A percentile compares a stretch with the other conserved stretches of the same genome.
These are phyloP conservation scores for Suhomyces chickasaworum DNA, from an alignment of 1,139 yeast species.

Conservation along the genomic window DNA sequence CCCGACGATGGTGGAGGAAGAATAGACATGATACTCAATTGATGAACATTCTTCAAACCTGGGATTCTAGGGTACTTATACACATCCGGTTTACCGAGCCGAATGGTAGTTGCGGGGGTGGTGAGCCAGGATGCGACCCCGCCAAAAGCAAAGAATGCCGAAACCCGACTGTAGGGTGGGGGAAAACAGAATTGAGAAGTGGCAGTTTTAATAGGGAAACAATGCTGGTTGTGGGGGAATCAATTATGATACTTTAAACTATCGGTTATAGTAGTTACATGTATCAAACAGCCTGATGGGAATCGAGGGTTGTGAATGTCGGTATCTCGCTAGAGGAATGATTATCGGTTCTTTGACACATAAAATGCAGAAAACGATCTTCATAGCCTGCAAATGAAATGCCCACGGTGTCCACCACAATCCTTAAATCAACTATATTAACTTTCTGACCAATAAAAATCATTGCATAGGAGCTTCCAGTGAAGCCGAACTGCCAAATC, in stretches of 20 bases:
- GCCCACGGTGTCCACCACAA: no score
- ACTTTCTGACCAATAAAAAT: no score
- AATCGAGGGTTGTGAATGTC: no score
- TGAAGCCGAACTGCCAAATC: no score
- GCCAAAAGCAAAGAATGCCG: not conserved
- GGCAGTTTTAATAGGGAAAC: not conserved
- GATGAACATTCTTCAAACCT: not conserved
- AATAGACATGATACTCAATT: constrained; percentile 2
- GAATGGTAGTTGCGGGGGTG: not conserved
- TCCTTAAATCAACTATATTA: no score
- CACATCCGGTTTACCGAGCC: not conserved
- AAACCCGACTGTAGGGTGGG: not conserved
- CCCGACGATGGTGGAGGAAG: constrained; percentile 23
- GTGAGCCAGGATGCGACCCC: not conserved
- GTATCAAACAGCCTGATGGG: no score
- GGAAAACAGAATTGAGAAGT: not conserved
- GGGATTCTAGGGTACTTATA: not conserved
- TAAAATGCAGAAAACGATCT: no score
- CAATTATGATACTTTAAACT: not conserved
- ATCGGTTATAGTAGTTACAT: no score
- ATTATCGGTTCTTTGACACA: no score
- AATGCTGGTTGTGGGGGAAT: not conserved
- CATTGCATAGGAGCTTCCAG: no score
- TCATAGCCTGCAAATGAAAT: no score
- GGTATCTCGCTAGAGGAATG: no score